These are phyloP conservation scores for Bruguiera parviflora DNA, from an alignment of 345 rosid species.

Conservation along the genomic window DNA sequence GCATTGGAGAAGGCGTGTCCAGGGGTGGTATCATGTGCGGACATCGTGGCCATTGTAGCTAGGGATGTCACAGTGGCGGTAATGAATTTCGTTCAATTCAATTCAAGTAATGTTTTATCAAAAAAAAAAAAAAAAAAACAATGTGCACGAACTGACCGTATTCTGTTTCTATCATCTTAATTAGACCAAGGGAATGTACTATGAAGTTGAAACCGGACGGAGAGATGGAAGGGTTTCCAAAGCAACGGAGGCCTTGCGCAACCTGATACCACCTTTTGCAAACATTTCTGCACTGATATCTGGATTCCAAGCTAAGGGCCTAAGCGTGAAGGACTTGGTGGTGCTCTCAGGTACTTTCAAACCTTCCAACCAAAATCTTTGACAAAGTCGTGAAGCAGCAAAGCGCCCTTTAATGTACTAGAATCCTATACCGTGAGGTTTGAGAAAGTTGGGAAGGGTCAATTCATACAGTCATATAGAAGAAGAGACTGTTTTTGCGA, in stretches of 20 bases:
- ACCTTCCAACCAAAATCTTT: neutral
- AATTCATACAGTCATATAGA: too few species aligned
- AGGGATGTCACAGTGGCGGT: conserved; percentile 56
- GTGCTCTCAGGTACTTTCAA: conserved; percentile 49
- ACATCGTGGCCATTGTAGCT: conserved; percentile 60
- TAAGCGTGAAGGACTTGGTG: conserved; percentile 47
- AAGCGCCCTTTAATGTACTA: too few species aligned
- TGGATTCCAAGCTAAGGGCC: conserved; percentile 34
- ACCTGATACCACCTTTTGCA: conserved; percentile 35
- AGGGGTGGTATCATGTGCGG: conserved; percentile 75
- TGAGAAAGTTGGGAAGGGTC: too few species aligned
- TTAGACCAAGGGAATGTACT: conserved; percentile 41
- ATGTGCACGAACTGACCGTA: too few species aligned
- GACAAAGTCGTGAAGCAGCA: too few species aligned
- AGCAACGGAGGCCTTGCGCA: conserved; percentile 18
- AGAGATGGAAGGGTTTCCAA: conserved; percentile 59
- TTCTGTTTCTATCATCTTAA: neutral
- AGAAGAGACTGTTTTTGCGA: too few species aligned
- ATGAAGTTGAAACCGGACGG: conserved; percentile 62
- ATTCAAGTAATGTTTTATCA: neutral
- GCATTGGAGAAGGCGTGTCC: conserved; percentile 69
- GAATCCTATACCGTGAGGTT: too few species aligned
- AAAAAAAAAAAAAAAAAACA: too few species aligned
- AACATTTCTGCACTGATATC: conserved; percentile 36
- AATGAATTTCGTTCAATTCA: neutral